Percentiles rank a stretch among this genome's conserved stretches.
Evolutionary conservation across 129 eudicot species (phyloP).

Genomic region (Centrapalus pauciflorus): DNA sequence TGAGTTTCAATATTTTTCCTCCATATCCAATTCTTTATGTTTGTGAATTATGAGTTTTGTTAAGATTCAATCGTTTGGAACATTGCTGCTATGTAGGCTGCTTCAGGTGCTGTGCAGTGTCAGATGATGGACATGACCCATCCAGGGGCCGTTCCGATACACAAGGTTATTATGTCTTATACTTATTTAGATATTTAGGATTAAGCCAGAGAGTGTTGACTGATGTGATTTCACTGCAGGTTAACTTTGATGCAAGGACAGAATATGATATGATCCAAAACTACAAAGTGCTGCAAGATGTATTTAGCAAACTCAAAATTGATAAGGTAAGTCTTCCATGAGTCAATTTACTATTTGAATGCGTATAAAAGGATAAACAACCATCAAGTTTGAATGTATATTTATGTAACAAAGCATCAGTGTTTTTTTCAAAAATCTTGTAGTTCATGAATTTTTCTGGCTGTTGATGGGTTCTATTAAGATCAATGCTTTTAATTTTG

Average conservation of each 20-base stretch:
- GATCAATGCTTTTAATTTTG: slow-evolving; percentile 15
- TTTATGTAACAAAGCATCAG: not conserved
- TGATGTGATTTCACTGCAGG: slow-evolving; percentile 40
- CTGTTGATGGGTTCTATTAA: not conserved
- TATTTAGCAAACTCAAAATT: slow-evolving; percentile 83
- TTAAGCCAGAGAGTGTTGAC: not conserved
- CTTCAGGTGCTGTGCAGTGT: slow-evolving; percentile 98
- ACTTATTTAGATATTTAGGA: not conserved
- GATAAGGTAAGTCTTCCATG: slow-evolving; percentile 43
- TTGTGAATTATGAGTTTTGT: slow-evolving; percentile 5
- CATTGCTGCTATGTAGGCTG: slow-evolving; percentile 46
- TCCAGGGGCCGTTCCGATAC: slow-evolving; percentile 95
- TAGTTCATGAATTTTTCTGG: not conserved
- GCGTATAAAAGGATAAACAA: not conserved
- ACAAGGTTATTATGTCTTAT: slow-evolving; percentile 46
- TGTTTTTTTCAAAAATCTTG: not conserved
- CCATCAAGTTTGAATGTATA: not conserved
- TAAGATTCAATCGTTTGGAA: no score
- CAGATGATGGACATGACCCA: slow-evolving; percentile 88
- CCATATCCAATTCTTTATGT: no score
- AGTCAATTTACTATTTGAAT: not conserved
- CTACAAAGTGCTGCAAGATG: slow-evolving; percentile 93
- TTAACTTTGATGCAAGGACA: slow-evolving; percentile 79
- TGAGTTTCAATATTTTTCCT: no score
- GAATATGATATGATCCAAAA: slow-evolving; percentile 98